Percentiles rank a stretch among this genome's conserved stretches.
Conservation (phyloP, 257 asterid species). For the Solanum arcanum region DNA sequence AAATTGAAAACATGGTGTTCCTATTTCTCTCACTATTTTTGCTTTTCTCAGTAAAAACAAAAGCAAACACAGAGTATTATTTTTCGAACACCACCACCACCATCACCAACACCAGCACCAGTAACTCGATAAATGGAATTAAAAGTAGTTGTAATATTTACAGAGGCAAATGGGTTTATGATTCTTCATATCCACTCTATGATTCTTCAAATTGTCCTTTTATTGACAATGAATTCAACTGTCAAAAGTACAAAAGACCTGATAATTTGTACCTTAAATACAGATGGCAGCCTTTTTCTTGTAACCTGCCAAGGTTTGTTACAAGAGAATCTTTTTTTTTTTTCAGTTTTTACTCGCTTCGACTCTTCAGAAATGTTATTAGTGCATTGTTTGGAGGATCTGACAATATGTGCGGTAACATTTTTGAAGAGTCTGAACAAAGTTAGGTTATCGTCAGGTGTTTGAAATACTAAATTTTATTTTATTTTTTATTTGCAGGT, state of each 20-base stretch:
- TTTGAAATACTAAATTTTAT: too few species aligned
- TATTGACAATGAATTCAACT: constrained; percentile 76
- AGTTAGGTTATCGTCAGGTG: background rate
- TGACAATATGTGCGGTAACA: background rate
- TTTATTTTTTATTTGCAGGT: constrained; percentile 27
- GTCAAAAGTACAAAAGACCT: constrained; percentile 64
- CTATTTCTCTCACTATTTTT: constrained; percentile 21
- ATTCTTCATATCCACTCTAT: constrained; percentile 79
- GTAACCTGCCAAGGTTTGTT: constrained; percentile 59
- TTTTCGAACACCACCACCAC: constrained; percentile 5
- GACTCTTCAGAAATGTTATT: background rate
- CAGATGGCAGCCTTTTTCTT: constrained; percentile 88
- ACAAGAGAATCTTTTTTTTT: background rate
- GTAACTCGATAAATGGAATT: constrained; percentile 2
- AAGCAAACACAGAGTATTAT: constrained; percentile 15
- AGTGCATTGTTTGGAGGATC: background rate
- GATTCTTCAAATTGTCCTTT: constrained; percentile 68
- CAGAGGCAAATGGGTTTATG: constrained; percentile 79
- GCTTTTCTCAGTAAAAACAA: constrained; percentile 16
- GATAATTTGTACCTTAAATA: constrained; percentile 66
- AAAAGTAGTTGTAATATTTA: constrained; percentile 46
- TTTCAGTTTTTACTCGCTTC: too few species aligned
- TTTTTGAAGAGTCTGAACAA: too few species aligned
- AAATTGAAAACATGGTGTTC: constrained; percentile 21
- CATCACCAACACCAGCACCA: background rate